Conservation (phyloP, 768 basidiomycete species). For the Tubosaeta brunneosetosa region DNA sequence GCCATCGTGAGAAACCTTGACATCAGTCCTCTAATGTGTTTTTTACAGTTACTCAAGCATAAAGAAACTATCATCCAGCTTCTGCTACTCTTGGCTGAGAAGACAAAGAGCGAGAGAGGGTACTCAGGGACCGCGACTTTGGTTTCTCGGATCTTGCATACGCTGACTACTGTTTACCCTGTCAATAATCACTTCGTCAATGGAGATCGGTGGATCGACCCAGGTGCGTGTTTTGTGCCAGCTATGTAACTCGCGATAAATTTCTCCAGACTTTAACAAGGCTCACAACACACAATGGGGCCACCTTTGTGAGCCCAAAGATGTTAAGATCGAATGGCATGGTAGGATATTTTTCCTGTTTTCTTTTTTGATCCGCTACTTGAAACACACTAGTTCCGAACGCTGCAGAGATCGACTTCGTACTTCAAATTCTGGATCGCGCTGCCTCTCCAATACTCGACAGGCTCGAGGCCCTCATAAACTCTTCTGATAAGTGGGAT, state of each 20-base stretch:
- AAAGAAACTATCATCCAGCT: conserved; percentile 61
- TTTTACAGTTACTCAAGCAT: conserved; percentile 61
- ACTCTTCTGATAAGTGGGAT: conserved; percentile 54
- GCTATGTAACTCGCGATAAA: neutral
- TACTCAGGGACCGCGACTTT: conserved; percentile 78
- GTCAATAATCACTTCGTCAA: conserved; percentile 79
- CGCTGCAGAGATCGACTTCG: conserved; percentile 68
- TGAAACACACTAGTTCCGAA: conserved; percentile 36
- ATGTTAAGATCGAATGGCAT: conserved; percentile 88
- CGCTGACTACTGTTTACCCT: conserved; percentile 72
- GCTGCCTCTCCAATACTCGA: conserved; percentile 64
- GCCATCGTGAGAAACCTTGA: conserved; percentile 17
- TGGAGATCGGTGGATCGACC: conserved; percentile 68
- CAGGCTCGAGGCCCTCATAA: conserved; percentile 61
- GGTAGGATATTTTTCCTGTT: conserved; percentile 36
- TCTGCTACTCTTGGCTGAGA: conserved; percentile 63
- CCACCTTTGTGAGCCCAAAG: conserved; percentile 65
- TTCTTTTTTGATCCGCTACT: conserved; percentile 11
- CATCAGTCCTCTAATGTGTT: neutral
- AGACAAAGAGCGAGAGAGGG: conserved; percentile 83
- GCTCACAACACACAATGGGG: conserved; percentile 76
- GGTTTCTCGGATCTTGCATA: conserved; percentile 69
- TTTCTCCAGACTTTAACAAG: conserved; percentile 51
- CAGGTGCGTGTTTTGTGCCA: conserved; percentile 44
- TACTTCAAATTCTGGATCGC: conserved; percentile 68